Percentiles rank a stretch among this genome's conserved stretches.
phyloP scores from a whole-genome alignment of 306 rosid species.

The Cicer yamashitae region DNA sequence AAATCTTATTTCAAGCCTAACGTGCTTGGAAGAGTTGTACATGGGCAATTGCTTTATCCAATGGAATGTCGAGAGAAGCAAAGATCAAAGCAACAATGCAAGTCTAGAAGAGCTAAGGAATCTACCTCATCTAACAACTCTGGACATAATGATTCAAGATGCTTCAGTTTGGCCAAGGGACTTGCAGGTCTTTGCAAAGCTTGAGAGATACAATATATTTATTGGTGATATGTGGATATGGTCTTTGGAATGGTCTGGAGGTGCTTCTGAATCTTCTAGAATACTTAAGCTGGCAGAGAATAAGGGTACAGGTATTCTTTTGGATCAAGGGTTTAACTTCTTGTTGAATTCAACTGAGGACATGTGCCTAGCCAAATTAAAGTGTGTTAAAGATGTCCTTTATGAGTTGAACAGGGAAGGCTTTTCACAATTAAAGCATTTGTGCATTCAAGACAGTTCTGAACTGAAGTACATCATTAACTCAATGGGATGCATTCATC shows the following conservation, averaged over 20 bases:
- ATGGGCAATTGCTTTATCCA: neutral
- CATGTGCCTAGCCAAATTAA: neutral
- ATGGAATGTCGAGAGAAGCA: neutral
- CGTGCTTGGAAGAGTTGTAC: constrained; percentile 12
- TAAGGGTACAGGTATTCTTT: neutral
- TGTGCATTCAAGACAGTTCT: neutral
- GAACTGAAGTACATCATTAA: neutral
- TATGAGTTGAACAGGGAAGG: neutral
- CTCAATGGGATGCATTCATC: neutral
- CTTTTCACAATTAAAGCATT: neutral
- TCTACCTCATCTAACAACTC: constrained; percentile 3
- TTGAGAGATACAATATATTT: neutral
- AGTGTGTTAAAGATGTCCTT: neutral
- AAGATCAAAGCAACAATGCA: neutral
- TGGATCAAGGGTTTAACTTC: neutral
- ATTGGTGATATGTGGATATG: constrained; percentile 6
- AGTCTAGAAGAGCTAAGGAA: constrained; percentile 27
- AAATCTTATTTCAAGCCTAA: constrained; percentile 15
- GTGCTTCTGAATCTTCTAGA: neutral
- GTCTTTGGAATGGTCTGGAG: neutral
- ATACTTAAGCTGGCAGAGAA: neutral
- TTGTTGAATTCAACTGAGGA: constrained; percentile 9
- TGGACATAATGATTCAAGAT: constrained; percentile 6
- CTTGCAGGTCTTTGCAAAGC: neutral
- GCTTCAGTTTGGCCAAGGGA: neutral